These are phyloP conservation scores for Sarcocystis neurona DNA, from an alignment of 169 alveolate species.

Conservation along the genomic window DNA sequence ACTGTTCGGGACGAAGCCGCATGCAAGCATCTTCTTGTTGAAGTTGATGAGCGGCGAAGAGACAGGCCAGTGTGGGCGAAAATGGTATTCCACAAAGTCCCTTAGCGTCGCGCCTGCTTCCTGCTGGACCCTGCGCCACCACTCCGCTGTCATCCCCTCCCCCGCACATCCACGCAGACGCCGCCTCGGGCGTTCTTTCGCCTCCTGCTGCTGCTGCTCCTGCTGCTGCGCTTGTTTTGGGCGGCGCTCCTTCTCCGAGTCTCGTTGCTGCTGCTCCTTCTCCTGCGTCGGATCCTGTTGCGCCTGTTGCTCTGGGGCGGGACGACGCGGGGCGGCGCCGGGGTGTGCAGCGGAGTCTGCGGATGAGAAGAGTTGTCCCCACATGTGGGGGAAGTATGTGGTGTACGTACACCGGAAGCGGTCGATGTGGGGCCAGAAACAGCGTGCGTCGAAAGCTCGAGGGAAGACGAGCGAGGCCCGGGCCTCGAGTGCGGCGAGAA, in stretches of 20 bases:
- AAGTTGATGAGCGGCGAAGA: constrained; percentile 12
- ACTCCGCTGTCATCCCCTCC: background rate
- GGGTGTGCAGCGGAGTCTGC: background rate
- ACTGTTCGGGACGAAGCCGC: constrained; percentile 11
- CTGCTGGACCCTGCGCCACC: background rate
- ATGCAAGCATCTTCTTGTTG: background rate
- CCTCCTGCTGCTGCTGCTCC: background rate
- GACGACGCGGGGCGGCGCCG: background rate
- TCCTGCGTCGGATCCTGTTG: background rate
- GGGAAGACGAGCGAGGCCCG: constrained; percentile 22
- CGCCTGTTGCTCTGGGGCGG: background rate
- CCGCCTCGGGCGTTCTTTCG: background rate
- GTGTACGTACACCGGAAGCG: background rate
- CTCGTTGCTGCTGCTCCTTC: background rate
- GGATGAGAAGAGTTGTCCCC: background rate
- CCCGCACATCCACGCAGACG: constrained; percentile 30
- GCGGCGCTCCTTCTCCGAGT: background rate
- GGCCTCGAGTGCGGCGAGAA: constrained; percentile 19
- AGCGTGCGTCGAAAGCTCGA: background rate
- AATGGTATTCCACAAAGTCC: background rate
- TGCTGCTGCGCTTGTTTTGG: background rate
- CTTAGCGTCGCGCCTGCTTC: background rate
- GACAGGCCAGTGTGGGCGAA: constrained; percentile 24
- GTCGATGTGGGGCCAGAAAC: constrained; percentile 23
- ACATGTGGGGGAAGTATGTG: background rate